Evolutionary conservation across 2,329 filamentous ascomycete species (phyloP).

Genomic region (Paecilomyces fulvus): DNA sequence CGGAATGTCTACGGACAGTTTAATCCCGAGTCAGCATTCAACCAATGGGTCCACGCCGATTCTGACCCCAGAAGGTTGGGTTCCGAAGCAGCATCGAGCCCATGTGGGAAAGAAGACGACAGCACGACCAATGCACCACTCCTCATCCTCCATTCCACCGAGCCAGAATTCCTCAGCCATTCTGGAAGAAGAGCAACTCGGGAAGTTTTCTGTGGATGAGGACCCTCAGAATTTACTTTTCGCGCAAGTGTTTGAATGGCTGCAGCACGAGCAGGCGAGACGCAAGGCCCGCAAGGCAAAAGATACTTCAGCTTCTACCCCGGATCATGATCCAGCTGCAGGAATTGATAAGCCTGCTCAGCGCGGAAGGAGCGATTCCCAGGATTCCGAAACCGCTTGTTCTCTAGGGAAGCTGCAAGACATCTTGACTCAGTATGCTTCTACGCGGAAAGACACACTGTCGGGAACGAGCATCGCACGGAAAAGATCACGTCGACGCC

Average conservation of each 20-base stretch:
- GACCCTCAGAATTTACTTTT: constrained; percentile 42
- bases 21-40: neutral
- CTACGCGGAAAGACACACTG: constrained; percentile 19
- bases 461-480: constrained; percentile 9
- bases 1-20: neutral
- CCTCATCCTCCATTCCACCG: constrained; percentile 15
- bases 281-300: constrained; percentile 48
- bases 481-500: constrained; percentile 29
- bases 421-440: constrained; percentile 47
- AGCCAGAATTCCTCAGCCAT: constrained; percentile 14
- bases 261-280: constrained; percentile 68
- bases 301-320: constrained; percentile 27
- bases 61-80: neutral
- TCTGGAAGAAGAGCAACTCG: constrained; percentile 18
- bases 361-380: constrained; percentile 44
- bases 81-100: constrained; percentile 21
- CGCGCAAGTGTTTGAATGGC: constrained; percentile 71
- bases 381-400: constrained; percentile 58
- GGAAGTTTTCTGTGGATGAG: constrained; percentile 17
- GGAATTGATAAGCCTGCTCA: constrained; percentile 11
- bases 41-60: neutral
- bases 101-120: constrained; percentile 19
- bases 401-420: constrained; percentile 73
- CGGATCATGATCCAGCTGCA: constrained; percentile 7
- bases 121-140: constrained; percentile 14